Evolutionary conservation across 2,329 filamentous ascomycete species (phyloP), one percentile per base, ranked within the genome.

Genomic region (Atkinsonella hypoxylon): DNA sequence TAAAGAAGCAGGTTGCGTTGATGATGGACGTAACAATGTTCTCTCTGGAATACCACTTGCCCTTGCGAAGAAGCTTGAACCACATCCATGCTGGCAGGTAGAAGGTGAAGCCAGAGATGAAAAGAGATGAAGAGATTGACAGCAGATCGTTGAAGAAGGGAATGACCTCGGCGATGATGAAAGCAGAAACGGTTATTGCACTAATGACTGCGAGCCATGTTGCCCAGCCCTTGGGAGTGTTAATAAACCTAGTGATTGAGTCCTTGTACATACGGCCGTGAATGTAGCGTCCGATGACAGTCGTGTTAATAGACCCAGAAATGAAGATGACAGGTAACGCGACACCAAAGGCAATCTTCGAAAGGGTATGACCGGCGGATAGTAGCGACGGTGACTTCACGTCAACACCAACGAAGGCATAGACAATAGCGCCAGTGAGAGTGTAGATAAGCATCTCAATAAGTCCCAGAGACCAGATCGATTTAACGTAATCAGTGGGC

Each of bases 281-380:
- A 53, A 75, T 62, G 53, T 74, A 75, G 18, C 72, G 70, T 3
- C 62, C 66, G 31, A 70, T 65, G 11, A 74, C 70, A 1, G 69
- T 72, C 36, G 70, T 73, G 66, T 86, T 83, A 63, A 88, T 83
- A 17, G 85, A 82, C 47, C 84, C 85, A 0, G 84, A 83, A 54
- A 89, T 81, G 58, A 87, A 75, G 61, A 89, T 88, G 50, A 84
- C 87, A 13, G 84, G 84, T 3, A 85, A 70, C 0, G 82, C 84
- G 54, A 88, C 65, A 30, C 82, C 83, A 59, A 84, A 89, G 2
- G 83, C 82, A 7, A 88, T 66, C 61, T 85, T 85, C 47, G 78
- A 76, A 22, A 87, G 65, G 0, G 74, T 56, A 2, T 68, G 65
- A 1, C 78, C 75, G 10, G 83, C 80, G 0, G 82, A 84, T 6